phyloP scores from a whole-genome alignment of 192 early-diverging fungal genomes.

The Backusella liffmaniae region DNA sequence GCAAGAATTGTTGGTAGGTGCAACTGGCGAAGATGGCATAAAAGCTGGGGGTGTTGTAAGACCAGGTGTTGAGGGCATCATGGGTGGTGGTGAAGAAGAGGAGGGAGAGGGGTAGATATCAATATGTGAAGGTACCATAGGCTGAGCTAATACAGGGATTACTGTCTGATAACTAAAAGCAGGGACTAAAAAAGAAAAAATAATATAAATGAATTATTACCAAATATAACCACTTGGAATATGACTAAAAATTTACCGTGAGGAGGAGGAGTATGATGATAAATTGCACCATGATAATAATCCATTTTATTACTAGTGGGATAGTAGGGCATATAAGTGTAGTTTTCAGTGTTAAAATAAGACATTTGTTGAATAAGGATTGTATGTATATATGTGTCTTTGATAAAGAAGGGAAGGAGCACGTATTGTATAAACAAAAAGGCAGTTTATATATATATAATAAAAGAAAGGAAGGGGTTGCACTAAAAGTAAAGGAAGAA shows the following conservation, averaged over 20 bases:
- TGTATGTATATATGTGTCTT: neutral
- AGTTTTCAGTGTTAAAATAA: neutral
- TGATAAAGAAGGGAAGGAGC: neutral
- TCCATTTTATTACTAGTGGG: neutral
- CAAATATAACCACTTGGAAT: neutral
- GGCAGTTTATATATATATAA: neutral
- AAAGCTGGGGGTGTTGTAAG: neutral
- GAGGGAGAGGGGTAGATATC: conserved; percentile 2
- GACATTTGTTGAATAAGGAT: neutral
- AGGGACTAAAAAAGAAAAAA: neutral
- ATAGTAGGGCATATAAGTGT: neutral
- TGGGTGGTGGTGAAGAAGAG: neutral
- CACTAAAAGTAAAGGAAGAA: neutral
- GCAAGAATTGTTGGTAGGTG: neutral
- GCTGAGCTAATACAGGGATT: neutral
- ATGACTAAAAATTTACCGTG: neutral
- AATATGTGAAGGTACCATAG: conserved; percentile 8
- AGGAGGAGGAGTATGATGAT: neutral
- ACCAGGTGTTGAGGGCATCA: conserved; percentile 3
- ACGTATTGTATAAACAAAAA: neutral
- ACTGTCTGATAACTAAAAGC: neutral
- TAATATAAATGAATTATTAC: neutral
- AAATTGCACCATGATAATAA: neutral
- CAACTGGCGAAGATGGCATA: neutral
- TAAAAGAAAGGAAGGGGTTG: neutral